A percentile compares a stretch with the other conserved stretches of the same genome.
phyloP scores from a whole-genome alignment of 2,329 filamentous ascomycete genomes.

The Pseudogymnoascus sp. region DNA sequence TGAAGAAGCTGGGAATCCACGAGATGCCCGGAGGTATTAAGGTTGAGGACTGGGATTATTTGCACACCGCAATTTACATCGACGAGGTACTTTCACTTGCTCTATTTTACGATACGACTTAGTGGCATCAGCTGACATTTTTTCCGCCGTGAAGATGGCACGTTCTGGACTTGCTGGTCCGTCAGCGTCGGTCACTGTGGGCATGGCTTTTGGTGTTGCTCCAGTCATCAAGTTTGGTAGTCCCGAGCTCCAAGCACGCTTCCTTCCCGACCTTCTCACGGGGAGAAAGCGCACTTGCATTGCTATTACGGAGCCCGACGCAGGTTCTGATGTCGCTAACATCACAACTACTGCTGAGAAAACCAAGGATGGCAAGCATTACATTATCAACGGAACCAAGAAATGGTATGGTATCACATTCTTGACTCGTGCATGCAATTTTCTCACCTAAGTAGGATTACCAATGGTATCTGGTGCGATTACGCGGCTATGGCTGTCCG shows the following conservation, averaged over 20 bases:
- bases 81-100: not conserved
- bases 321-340: conserved; percentile 67
- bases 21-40: conserved; percentile 59
- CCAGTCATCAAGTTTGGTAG: not conserved
- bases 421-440: not conserved
- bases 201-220: conserved; percentile 65
- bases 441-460: conserved; percentile 38
- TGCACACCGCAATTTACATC: conserved; percentile 54
- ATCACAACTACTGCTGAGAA: conserved; percentile 62
- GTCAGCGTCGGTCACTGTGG: conserved; percentile 57
- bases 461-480: conserved; percentile 64
- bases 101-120: not conserved
- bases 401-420: conserved; percentile 49
- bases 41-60: conserved; percentile 67
- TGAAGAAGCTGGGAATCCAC: conserved; percentile 58
- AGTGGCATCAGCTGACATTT: not conserved
- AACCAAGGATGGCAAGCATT: conserved; percentile 56
- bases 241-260: conserved; percentile 34
- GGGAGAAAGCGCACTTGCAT: conserved; percentile 64
- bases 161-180: conserved; percentile 60
- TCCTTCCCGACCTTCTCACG: conserved; percentile 60
- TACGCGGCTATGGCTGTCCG: conserved; percentile 65
- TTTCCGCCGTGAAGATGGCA: conserved; percentile 55
- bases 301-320: conserved; percentile 71
- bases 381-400: conserved; percentile 67